phyloP scores from a whole-genome alignment of 306 rosid species.

The Vachellia collinsii region DNA sequence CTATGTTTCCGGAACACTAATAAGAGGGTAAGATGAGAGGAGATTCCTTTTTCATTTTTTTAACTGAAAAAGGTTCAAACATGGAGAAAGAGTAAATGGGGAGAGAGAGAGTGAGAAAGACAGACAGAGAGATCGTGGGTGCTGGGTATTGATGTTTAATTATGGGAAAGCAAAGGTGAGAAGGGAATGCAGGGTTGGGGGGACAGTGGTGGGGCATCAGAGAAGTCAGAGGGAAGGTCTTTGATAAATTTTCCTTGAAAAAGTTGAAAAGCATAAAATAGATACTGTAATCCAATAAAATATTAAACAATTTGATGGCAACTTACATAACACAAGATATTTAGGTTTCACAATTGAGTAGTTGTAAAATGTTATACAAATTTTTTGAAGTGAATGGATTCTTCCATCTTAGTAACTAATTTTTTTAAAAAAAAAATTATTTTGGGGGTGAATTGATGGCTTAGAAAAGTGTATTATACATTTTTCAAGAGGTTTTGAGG shows the following conservation, averaged over 20 bases:
- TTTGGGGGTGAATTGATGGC: not conserved
- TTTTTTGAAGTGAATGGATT: not conserved
- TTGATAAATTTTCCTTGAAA: conserved; percentile 34
- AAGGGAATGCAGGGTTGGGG: conserved; percentile 46
- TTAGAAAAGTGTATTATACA: no score
- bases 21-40: conserved; percentile 36
- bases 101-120: conserved; percentile 23
- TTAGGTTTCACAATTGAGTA: not conserved
- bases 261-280: not conserved
- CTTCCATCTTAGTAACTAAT: not conserved
- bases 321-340: not conserved
- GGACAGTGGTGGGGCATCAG: conserved; percentile 53
- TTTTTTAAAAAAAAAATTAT: not conserved
- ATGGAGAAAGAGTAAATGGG: conserved; percentile 26
- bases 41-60: conserved; percentile 26
- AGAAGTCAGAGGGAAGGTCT: conserved; percentile 46
- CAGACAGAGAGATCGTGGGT: conserved; percentile 49
- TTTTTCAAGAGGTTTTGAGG: not conserved
- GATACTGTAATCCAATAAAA: conserved; percentile 4
- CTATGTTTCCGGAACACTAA: conserved; percentile 44
- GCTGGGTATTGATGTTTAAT: conserved; percentile 58
- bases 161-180: conserved; percentile 58
- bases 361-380: not conserved
- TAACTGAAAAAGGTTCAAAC: conserved; percentile 36
- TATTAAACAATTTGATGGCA: not conserved